A percentile compares a stretch with the other conserved stretches of the same genome.
Evolutionary conservation across 371 early-diverging fungal genomes (phyloP).

Genomic region (Mortierella sp.): DNA sequence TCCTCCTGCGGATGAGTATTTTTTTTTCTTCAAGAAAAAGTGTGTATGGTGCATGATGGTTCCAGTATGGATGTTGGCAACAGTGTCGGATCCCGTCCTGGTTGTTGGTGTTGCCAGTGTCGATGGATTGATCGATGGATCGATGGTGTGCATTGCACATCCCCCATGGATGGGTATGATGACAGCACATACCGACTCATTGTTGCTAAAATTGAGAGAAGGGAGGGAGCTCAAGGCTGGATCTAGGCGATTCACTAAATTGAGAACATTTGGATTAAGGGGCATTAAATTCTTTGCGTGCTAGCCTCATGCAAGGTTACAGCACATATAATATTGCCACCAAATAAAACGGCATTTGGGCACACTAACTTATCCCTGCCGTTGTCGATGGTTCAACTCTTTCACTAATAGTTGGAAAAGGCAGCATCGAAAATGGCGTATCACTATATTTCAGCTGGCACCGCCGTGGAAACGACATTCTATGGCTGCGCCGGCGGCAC

Average conservation of each 20-base stretch:
- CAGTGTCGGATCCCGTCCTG: not conserved
- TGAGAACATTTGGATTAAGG: not conserved
- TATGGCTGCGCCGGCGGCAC: too few relatives aligned
- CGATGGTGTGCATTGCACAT: not conserved
- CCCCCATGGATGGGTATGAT: not conserved
- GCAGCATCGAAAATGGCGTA: too few relatives aligned
- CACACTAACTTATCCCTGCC: too few relatives aligned
- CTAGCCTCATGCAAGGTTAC: not conserved
- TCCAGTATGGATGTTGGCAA: not conserved
- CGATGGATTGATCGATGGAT: conserved; percentile 32
- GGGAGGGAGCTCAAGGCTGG: conserved; percentile 21
- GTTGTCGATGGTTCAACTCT: too few relatives aligned
- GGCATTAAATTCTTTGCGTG: not conserved
- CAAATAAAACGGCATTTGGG: not conserved
- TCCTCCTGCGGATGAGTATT: not conserved
- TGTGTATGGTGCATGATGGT: not conserved
- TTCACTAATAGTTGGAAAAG: too few relatives aligned
- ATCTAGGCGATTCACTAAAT: conserved; percentile 3
- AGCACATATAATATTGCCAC: not conserved
- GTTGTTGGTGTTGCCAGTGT: not conserved
- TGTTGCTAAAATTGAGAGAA: conserved; percentile 39
- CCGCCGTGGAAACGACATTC: too few relatives aligned
- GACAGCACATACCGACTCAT: conserved; percentile 42
- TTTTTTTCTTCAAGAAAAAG: not conserved
- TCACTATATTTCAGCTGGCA: too few relatives aligned